Conservation (phyloP, 225 moss, liverwort and hornwort species). For the Polytrichum commune region DNA sequence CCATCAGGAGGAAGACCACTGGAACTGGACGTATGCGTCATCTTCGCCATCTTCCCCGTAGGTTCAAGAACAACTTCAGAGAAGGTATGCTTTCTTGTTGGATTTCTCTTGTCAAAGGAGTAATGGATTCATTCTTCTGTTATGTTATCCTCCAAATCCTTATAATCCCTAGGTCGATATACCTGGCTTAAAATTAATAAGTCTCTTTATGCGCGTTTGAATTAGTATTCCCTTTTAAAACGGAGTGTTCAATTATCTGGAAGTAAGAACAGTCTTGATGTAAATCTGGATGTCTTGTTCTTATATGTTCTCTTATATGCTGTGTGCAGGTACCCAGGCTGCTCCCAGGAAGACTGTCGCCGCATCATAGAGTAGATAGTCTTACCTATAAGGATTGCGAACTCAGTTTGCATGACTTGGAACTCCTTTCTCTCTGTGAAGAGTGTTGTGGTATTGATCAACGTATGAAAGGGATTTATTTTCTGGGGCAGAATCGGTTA, state of each 20-base stretch:
- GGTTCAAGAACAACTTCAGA: slow-evolving; percentile 71
- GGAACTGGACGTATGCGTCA: slow-evolving; percentile 85
- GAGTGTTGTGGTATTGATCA: not conserved
- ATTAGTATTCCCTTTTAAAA: not conserved
- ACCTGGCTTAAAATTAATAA: not conserved
- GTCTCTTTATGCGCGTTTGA: too few relatives aligned
- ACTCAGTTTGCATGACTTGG: not conserved
- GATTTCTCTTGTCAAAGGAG: too few relatives aligned
- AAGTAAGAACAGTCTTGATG: not conserved
- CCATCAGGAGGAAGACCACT: slow-evolving; percentile 70
- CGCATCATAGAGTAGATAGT: slow-evolving; percentile 19
- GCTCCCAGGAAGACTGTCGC: slow-evolving; percentile 34
- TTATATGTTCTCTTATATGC: not conserved
- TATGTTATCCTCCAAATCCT: not conserved
- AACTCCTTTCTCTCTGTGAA: not conserved
- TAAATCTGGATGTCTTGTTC: not conserved
- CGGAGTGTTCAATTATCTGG: not conserved
- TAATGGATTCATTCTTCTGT: too few relatives aligned
- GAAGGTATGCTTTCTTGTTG: slow-evolving; percentile 36
- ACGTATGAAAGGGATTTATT: not conserved
- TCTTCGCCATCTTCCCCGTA: slow-evolving; percentile 76
- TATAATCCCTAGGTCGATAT: not conserved
- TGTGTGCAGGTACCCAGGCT: slow-evolving; percentile 31
- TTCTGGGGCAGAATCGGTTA: too few relatives aligned
- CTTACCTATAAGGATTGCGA: not conserved